Evolutionary conservation across 768 basidiomycete species (phyloP).

Genomic region (Mycena alexandri): DNA sequence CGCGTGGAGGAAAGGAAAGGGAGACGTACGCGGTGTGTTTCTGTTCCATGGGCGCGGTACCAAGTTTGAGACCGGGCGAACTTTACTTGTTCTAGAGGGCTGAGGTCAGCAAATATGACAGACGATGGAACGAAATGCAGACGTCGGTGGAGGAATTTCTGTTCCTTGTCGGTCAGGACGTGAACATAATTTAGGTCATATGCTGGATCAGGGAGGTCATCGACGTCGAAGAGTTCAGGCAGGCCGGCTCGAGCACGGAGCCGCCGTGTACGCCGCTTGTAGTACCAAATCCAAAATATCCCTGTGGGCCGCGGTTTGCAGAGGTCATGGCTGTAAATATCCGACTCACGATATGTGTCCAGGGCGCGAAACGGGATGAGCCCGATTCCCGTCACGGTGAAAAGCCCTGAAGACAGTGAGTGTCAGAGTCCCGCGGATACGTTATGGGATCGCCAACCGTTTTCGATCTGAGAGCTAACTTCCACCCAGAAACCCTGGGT

Average conservation of each 20-base stretch:
- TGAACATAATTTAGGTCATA: constrained; percentile 80
- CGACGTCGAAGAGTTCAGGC: constrained; percentile 76
- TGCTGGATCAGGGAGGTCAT: constrained; percentile 85
- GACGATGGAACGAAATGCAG: constrained; percentile 42
- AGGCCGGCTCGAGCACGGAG: constrained; percentile 74
- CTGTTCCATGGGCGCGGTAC: constrained; percentile 89
- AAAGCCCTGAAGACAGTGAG: constrained; percentile 64
- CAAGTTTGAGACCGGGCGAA: constrained; percentile 83
- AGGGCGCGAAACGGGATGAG: constrained; percentile 81
- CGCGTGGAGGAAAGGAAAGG: constrained; percentile 1
- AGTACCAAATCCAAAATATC: constrained; percentile 79
- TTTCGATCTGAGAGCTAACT: constrained; percentile 80
- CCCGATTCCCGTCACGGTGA: constrained; percentile 85
- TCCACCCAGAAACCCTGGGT: constrained; percentile 88
- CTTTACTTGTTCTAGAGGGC: constrained; percentile 69
- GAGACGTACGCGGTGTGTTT: constrained; percentile 75
- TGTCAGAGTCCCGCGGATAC: not conserved
- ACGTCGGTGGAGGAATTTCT: constrained; percentile 76
- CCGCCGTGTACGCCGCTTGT: constrained; percentile 70
- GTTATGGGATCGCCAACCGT: constrained; percentile 59
- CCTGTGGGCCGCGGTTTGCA: constrained; percentile 54
- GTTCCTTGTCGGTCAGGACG: constrained; percentile 75
- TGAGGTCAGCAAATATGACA: constrained; percentile 3
- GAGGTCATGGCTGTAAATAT: constrained; percentile 13
- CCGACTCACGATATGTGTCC: constrained; percentile 77